A percentile compares a stretch with the other conserved stretches of the same genome.
These are phyloP conservation scores for Pharnaceum exiguum DNA, from an alignment of 148 eudicot genomes.

Conservation along the genomic window DNA sequence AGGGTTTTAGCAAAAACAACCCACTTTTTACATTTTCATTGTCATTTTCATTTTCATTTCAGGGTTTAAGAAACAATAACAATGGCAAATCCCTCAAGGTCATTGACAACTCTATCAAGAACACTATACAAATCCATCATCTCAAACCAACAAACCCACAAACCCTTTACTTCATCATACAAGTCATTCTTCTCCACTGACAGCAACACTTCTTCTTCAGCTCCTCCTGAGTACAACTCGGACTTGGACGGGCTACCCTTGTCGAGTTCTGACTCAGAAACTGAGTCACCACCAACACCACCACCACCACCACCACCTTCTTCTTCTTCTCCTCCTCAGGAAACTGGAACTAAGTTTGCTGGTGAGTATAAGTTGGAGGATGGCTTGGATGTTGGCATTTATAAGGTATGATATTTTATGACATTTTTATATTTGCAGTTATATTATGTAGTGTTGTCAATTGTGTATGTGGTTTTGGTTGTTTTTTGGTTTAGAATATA, in stretches of 20 bases:
- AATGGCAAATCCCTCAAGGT: constrained; percentile 16
- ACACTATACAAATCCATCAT: constrained; percentile 2
- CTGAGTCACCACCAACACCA: constrained; percentile 21
- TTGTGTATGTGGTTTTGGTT: too few relatives aligned
- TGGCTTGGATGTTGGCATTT: constrained; percentile 68
- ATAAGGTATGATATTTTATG: constrained; percentile 38
- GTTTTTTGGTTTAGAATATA: too few relatives aligned
- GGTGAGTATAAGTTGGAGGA: constrained; percentile 39
- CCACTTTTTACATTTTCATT: too few relatives aligned
- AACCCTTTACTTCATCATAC: not conserved
- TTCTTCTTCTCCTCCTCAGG: constrained; percentile 9
- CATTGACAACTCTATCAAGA: constrained; percentile 12
- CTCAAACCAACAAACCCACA: constrained; percentile 14
- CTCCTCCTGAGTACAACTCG: constrained; percentile 9
- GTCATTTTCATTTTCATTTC: too few relatives aligned
- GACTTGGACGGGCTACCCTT: constrained; percentile 28
- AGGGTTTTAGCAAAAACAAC: constrained; percentile 15
- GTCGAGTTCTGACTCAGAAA: constrained; percentile 18
- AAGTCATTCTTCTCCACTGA: constrained; percentile 34
- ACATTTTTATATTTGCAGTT: not conserved
- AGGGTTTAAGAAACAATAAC: too few relatives aligned
- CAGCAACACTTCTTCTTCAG: too few relatives aligned
- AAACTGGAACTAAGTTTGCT: constrained; percentile 3
- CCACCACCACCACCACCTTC: constrained; percentile 13
- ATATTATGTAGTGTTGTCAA: not conserved